phyloP scores from a whole-genome alignment of 192 early-diverging fungal genomes.

The Nowakowskiella sp. region DNA sequence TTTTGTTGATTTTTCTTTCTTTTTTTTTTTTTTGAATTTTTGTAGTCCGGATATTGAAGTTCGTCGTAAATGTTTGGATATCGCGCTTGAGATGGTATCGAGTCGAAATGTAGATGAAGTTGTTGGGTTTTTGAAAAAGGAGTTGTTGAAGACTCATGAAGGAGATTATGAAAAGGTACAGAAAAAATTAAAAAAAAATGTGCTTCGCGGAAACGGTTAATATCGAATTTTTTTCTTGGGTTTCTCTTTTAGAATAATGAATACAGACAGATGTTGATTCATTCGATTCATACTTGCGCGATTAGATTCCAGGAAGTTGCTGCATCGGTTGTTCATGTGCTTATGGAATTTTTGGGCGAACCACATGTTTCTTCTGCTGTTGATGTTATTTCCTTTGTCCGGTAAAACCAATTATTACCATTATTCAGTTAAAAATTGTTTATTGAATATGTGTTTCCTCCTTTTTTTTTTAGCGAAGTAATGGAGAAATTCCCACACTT shows the following conservation, averaged over 20 bases:
- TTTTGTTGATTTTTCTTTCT: no score
- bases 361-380: constrained; percentile 78
- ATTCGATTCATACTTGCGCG: constrained; percentile 91
- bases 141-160: constrained; percentile 86
- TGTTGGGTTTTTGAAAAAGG: constrained; percentile 89
- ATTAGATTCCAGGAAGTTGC: constrained; percentile 95
- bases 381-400: constrained; percentile 95
- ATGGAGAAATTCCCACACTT: constrained; percentile 92
- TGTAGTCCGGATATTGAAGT: constrained; percentile 89
- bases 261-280: constrained; percentile 91
- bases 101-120: constrained; percentile 90
- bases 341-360: constrained; percentile 93
- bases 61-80: constrained; percentile 73
- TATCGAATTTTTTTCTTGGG: no score
- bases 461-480: constrained; percentile 53
- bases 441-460: background rate
- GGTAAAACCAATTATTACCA: constrained; percentile 23
- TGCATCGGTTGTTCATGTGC: constrained; percentile 87
- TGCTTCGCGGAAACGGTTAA: background rate
- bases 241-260: constrained; percentile 61
- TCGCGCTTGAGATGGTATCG: constrained; percentile 87
- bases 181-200: no score
- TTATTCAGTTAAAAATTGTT: constrained; percentile 4
- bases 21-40: background rate
- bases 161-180: constrained; percentile 80